Base-by-base conservation (phyloP, 1,284 basidiomycete species). In the Apiotrichum laibachii region DNA sequence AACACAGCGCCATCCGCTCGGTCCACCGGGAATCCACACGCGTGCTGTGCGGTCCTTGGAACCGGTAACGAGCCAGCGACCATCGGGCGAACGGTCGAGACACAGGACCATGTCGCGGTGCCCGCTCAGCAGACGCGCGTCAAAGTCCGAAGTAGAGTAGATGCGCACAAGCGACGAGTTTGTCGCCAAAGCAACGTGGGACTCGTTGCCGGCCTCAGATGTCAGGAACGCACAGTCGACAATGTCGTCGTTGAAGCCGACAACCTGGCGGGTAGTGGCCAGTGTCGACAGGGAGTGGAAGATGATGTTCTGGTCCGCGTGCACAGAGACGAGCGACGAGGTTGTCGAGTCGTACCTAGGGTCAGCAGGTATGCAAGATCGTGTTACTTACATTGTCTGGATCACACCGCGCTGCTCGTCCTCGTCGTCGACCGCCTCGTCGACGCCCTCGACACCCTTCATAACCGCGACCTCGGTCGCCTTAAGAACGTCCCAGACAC, bases 241-340 rank as follows among this genome's bases (percentile, higher is more conserved):
- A 67, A 99, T 93, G 77, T 99, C 94, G 77, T 99, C 96, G 77
- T 99, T 98, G 83, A 89, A 99, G 0, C 96, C 96, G 62, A 99
- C 87, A 62, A 99, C 80, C 69, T 97, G 94, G n/a, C 87, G 86
- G n/a, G 83, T 80, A 34, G 89, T 77, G 12, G 82, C 79, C 48
- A 83, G 82, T 0, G 85, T 83, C 9, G 81, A 76, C 10, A 93
- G 79, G 2, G 88, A 90, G 76, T 92, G 86, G 77, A 92, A 91
- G 50, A 94, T 84, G 66, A 99, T 90, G 69, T 97, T 98, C 80
- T 98, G 95, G 76, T 99, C 95, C 33, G 91, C 92, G 72, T 97
- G 93, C 10, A 95, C 82, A n/a, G 92, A 90, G 21, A 94, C 82
- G n/a, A 96, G 77, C 2, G 84, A 83, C 5, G 85, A 85, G 13